Conservation (phyloP, 805 yeast genomes). For the Jamesozyma lodderae region DNA sequence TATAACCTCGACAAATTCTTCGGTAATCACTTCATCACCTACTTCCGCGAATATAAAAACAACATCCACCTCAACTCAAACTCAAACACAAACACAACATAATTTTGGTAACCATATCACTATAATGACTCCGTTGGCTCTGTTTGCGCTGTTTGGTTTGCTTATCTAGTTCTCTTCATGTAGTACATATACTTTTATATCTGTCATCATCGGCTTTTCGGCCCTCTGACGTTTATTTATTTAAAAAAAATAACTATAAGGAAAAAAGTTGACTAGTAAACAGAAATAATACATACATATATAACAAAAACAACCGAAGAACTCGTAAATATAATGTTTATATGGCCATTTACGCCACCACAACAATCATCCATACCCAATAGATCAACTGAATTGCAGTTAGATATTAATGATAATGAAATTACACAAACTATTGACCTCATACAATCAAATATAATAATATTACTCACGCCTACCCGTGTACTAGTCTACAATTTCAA, state of each 20-base stretch:
- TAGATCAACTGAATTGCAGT: slow-evolving; percentile 5
- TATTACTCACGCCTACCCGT: slow-evolving; percentile 23
- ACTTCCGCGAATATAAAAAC: too few relatives aligned
- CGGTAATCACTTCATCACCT: background rate
- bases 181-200: too few relatives aligned
- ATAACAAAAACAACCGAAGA: background rate
- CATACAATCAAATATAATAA: slow-evolving; percentile 21
- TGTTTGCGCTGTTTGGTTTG: background rate
- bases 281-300: background rate
- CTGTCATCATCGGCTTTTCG: too few relatives aligned
- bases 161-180: background rate
- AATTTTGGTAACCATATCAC: too few relatives aligned
- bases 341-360: slow-evolving; percentile 28
- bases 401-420: slow-evolving; percentile 12
- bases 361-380: slow-evolving; percentile 17
- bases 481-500: slow-evolving; percentile 27
- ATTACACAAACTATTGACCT: slow-evolving; percentile 20
- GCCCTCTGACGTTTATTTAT: too few relatives aligned
- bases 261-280: too few relatives aligned
- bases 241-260: too few relatives aligned
- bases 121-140: too few relatives aligned
- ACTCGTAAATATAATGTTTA: background rate
- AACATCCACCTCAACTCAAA: too few relatives aligned
- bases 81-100: too few relatives aligned
- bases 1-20: slow-evolving; percentile 1